phyloP scores from a whole-genome alignment of 495 filamentous ascomycete species.

The Daldinia bambusicola region DNA sequence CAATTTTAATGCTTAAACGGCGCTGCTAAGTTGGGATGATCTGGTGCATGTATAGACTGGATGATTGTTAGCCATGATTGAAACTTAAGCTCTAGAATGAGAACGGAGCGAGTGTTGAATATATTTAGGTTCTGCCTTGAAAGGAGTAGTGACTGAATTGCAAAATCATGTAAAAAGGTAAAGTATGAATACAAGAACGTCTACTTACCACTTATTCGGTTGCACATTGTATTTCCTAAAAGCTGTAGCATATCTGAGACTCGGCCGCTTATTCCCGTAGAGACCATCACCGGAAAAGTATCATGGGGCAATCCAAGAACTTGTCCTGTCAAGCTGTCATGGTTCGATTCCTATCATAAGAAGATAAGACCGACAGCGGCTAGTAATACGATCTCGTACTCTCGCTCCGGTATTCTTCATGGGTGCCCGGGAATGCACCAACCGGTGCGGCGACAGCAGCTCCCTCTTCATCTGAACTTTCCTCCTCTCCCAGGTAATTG shows the following conservation, averaged over 20 bases:
- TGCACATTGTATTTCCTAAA: not conserved
- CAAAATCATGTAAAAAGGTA: not conserved
- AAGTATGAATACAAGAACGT: not conserved
- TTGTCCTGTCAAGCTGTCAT: not conserved
- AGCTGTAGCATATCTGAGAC: not conserved
- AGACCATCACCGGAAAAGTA: not conserved
- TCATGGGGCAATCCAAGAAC: not conserved
- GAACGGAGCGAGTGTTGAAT: not conserved
- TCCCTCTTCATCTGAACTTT: slow-evolving; percentile 58
- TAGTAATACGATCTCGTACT: slow-evolving; percentile 55
- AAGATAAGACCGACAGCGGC: not conserved
- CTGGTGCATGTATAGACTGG: not conserved
- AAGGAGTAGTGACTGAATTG: not conserved
- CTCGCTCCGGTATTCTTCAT: slow-evolving; percentile 50
- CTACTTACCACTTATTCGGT: not conserved
- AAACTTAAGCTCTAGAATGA: not conserved
- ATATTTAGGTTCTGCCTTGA: too few species aligned
- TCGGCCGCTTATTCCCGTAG: not conserved
- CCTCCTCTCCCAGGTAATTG: slow-evolving; percentile 54
- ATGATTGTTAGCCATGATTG: not conserved
- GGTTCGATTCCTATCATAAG: not conserved
- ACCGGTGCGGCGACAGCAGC: slow-evolving; percentile 35
- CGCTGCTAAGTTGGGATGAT: not conserved
- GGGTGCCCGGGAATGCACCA: slow-evolving; percentile 54
- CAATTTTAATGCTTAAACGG: too few species aligned